Conservation (phyloP, 2,329 filamentous ascomycete genomes). For the Leptodontidium sp. region DNA sequence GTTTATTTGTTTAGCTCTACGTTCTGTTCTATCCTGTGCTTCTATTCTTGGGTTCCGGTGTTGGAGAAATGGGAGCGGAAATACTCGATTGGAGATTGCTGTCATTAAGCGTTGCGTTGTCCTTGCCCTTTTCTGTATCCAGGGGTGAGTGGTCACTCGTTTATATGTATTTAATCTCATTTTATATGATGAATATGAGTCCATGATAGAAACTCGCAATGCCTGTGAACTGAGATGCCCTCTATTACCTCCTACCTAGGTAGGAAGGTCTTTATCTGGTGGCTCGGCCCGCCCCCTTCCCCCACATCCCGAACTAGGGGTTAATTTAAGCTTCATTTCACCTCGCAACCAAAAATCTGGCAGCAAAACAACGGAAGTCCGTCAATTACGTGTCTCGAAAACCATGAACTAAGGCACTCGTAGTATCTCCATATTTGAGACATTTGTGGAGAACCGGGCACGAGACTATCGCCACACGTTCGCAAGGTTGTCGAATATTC, state of each 20-base stretch:
- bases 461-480: background rate
- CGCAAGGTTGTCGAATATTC: background rate
- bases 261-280: too few species aligned
- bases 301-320: background rate
- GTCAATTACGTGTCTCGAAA: too few species aligned
- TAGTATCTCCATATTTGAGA: too few species aligned
- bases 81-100: constrained; percentile 4
- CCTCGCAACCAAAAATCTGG: background rate
- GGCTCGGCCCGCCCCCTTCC: background rate
- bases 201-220: background rate
- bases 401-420: too few species aligned
- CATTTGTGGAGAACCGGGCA: background rate
- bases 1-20: background rate
- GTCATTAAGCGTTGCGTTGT: constrained; percentile 17
- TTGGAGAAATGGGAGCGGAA: constrained; percentile 12
- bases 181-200: constrained; percentile 12
- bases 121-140: background rate
- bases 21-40: background rate
- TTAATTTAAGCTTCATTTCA: constrained; percentile 6
- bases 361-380: background rate
- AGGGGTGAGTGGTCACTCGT: background rate
- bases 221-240: too few species aligned
- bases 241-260: too few species aligned
- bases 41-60: background rate
- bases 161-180: constrained; percentile 10